A percentile compares a stretch with the other conserved stretches of the same genome.
These are phyloP conservation scores for Ustilago lituana DNA, from an alignment of 1,284 basidiomycete species.

Conservation along the genomic window DNA sequence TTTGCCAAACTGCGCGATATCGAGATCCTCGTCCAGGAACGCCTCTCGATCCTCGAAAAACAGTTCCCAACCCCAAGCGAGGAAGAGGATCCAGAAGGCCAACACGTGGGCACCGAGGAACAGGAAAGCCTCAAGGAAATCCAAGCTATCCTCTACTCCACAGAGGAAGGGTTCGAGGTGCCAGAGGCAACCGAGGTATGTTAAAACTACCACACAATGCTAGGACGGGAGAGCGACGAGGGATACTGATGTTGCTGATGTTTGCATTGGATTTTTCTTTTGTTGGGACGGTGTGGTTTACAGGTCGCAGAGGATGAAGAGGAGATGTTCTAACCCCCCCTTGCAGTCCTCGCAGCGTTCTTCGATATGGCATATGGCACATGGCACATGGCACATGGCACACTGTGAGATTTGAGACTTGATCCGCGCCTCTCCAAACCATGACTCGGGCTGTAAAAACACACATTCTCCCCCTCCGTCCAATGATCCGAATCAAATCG, in stretches of 20 bases:
- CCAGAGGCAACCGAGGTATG: constrained; percentile 57
- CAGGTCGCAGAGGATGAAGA: constrained; percentile 31
- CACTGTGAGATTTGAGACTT: too few species aligned
- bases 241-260: background rate
- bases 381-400: too few species aligned
- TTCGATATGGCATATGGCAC: too few species aligned
- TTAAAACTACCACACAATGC: background rate
- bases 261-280: background rate
- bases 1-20: constrained; percentile 89
- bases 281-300: too few species aligned
- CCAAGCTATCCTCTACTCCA: constrained; percentile 92
- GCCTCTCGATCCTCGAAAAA: constrained; percentile 61
- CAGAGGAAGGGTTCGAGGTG: constrained; percentile 73
- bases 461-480: too few species aligned
- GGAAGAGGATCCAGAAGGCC: constrained; percentile 14
- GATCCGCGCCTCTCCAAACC: too few species aligned
- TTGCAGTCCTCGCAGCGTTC: too few species aligned
- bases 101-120: constrained; percentile 68
- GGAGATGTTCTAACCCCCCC: constrained; percentile 24
- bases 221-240: background rate
- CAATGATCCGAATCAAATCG: too few species aligned
- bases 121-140: constrained; percentile 81
- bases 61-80: constrained; percentile 20
- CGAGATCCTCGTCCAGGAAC: constrained; percentile 80
- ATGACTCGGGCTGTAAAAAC: too few species aligned